Evolutionary conservation across 345 rosid species (phyloP), one percentile per base, ranked within the genome.

Genomic region (Bruguiera gymnorhiza): DNA sequence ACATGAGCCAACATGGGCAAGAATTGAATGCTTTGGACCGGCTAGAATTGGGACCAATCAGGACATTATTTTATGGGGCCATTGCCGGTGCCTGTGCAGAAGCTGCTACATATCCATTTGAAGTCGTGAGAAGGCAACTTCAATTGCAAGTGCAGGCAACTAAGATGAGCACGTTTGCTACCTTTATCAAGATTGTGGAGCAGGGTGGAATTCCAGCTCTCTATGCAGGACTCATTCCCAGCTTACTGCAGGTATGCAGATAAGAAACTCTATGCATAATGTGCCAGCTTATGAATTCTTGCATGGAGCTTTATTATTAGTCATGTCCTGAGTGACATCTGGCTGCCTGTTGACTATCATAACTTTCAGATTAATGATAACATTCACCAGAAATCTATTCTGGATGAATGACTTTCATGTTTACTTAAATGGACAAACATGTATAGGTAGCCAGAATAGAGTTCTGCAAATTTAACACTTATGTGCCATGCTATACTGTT

Each of bases 21-120:
- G 90, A 86, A 53, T 78, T 86, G 52, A 87, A 80, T 53, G 89
- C 89, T 71, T 87, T 89, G 8, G 86, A 87, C 52, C 90, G 80
- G 76, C 86, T 89, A n/a, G 92, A 89, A 81, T 81, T 89, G 78
- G 90, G 96, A 70, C 88, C 96, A 29, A 23, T 83, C 48, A 81
- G 88, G 80, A 89, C 96, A 55, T 72, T 87, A 75, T 54, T 89
- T 20, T 83, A 89, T 62, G 96, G 90, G 64, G 96, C 95, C 62
- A 39, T 87, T 69, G 83, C 95, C 5, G 92, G 95, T 62, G 95
- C 95, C 64, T 89, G 95, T 76, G 86, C 95, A 5, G 92, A 89
- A 78, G 90, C 88, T 71, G 86, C 88, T 9, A 85, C 92, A 24
- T 89, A 87, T 56, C 90, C 95, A 2, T 89, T 89, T 86, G 95